Base-by-base conservation (phyloP, 768 basidiomycete species). In the Jaapia argillacea region DNA sequence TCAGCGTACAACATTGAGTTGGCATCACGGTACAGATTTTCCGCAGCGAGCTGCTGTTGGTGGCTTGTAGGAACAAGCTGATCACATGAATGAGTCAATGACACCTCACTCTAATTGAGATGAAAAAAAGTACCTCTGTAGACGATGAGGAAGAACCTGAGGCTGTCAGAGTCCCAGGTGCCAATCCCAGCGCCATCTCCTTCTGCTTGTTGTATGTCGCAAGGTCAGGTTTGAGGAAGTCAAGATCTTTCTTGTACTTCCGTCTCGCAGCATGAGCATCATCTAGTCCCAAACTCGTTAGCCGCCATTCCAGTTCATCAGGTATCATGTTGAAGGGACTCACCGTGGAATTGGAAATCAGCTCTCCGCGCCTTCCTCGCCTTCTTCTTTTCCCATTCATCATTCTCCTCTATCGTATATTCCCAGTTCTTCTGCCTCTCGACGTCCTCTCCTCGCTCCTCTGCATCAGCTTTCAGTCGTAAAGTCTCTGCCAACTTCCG, bases 341-440 rank as follows among this genome's bases (percentile, higher is more conserved):
- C 45, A 92, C 94, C 88, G 58, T 94, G 85, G 58, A 96, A 98
- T 60, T 85, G 81, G 51, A 81, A 89, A 62, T 94, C 88, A 6
- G 81, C 87, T 60, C 88, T 72, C 59, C 90, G 71, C 49, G 75
- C 77, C 64, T 92, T 97, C 54, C 82, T 66, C 21, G 79, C 81
- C 51, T 76, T 60, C 60, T 92, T 90, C 71, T 85, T 86, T 67
- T 96, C 92, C 96, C 96, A 99, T 45, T 79, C 71, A 48, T 98
- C 91, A 56, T 92, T 94, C 63, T 97, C 90, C 64, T 97, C 90
- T 45, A 96, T 79, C 22, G 86, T 86, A 69, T 86, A 92, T 53
- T 90, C 87, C 91, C 91, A 97, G 55, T 91, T 90, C 73, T 88
- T 90, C 57, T 77, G 75, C 48, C 92, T 66, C 59, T 94, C 89